Conservation (phyloP, 805 yeast genomes). For the Tetrapisispora arboricola region DNA sequence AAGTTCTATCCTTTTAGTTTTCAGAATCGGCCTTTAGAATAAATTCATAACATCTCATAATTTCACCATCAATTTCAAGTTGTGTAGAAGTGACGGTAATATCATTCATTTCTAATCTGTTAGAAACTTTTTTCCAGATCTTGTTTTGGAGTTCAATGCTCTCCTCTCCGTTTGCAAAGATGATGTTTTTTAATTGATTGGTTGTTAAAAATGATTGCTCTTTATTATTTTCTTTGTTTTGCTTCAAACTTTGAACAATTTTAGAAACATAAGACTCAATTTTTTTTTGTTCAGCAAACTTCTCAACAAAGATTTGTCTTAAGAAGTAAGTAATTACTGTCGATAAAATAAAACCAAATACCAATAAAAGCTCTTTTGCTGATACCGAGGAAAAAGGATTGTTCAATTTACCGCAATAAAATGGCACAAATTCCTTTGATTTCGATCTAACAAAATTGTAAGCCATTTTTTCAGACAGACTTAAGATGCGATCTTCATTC, state of each 20-base stretch:
- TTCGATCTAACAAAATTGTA: slow-evolving; percentile 44
- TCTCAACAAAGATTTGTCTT: not conserved
- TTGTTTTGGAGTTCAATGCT: slow-evolving; percentile 32
- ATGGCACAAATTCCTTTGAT: slow-evolving; percentile 46
- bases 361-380: not conserved
- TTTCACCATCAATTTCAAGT: slow-evolving; percentile 72
- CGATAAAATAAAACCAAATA: not conserved
- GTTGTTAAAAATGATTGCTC: slow-evolving; percentile 45
- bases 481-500: not conserved
- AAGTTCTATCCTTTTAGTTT: not conserved
- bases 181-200: slow-evolving; percentile 56
- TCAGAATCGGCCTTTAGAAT: slow-evolving; percentile 22
- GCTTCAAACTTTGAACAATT: slow-evolving; percentile 36
- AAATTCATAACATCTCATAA: slow-evolving; percentile 81
- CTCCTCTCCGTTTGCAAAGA: slow-evolving; percentile 24
- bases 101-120: slow-evolving; percentile 44
- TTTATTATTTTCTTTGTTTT: slow-evolving; percentile 31
- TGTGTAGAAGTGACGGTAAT: slow-evolving; percentile 44
- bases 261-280: not conserved
- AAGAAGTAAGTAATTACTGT: not conserved
- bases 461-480: not conserved
- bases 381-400: slow-evolving; percentile 4
- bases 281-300: not conserved
- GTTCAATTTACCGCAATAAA: slow-evolving; percentile 41
- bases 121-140: slow-evolving; percentile 49